Base-by-base conservation (phyloP, 495 filamentous ascomycete species). In the Aspergillus sclerotiicarbonarius region DNA sequence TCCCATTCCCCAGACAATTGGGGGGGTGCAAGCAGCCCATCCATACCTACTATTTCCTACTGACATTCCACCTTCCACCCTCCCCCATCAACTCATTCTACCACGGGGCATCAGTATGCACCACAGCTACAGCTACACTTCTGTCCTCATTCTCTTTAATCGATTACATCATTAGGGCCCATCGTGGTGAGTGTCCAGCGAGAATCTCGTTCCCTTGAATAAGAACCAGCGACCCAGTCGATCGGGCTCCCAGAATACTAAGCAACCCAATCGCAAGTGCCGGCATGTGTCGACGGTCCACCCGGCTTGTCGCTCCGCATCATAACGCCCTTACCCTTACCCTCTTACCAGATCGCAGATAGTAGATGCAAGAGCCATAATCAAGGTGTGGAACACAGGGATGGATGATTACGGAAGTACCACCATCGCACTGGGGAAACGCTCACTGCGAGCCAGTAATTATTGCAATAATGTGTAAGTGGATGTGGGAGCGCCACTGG, bases 231-330 rank as follows among this genome's bases (percentile, higher is more conserved):
- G 29, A n/a, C 29, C 20, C 12, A 8, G 29, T 41, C 37, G 37
- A 41, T 41, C 37, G 37, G 37, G 12, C 37, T 41, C 25, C 25
- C 25, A 25, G 25, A 2, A 25, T 25, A n/a, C n/a, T n/a, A 25
- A 25, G 25, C 25, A 46, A 18, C 31, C 20, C 45, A 16, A 29
- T 32, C 25, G 31, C 47, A 50, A 32, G 13, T 50, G n/a, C 47
- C 47, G 25, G 47, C 47, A 50, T 50, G 47, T 50, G 47, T 50
- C 47, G 9, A 29, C 8, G 47, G 25, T 32, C 47, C 47, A 50
- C 29, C n/a, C 31, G 47, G 25, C 46, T 29, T 12, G 46, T 49
- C 29, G 46, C 13, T 35, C 33, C 33, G 33, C 37, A 41, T 41
- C 37, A 6, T 12, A 41, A n/a, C 37, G 25, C 2, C 37, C 37